Base-by-base conservation (phyloP, 768 basidiomycete species). In the Rhodosporidiobolus odoratus region DNA sequence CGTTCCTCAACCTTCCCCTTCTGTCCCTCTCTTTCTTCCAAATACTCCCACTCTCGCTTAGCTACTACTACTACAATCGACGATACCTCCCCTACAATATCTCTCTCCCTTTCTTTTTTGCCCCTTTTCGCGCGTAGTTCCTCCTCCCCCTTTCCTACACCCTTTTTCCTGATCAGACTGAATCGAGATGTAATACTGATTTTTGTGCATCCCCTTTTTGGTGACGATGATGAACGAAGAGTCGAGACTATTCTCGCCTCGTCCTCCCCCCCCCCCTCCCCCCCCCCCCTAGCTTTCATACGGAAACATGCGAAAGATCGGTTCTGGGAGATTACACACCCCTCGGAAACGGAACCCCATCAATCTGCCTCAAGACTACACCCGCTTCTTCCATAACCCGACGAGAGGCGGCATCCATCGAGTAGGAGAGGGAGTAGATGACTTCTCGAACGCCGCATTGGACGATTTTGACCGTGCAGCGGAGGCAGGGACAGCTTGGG, bases 381-480 rank as follows among this genome's bases (percentile, higher is more conserved):
- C 78, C 78, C 0, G 78, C 79, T 59, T 78, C 76, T 30, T 73
- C 65, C 54, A 80, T 75, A 15, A 80, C 77, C 30, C 70, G 58
- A 3, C 77, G 71, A 8, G 70, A 68, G 6, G 73, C 75, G 4
- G 65, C 67, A 64, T 80, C 79, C 96, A 98, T 91, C 83, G 92
- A 92, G 80, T 99, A 99, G 61, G 87, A 87, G 64, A 97, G 81
- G 78, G 93, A 95, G 79, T 98, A 99, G 8, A 98, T 90, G 6
- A 99, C 95, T 66, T 87, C 88, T 69, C 85, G 87, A 27, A 98
- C 89, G 0, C 94, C 95, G 30, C 88, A 89, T 78, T 99, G 95
- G 35, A 97, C 93, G 74, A 98, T 97, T 79, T 98, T 98, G 80
- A 97, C 87, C 0, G 94, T 92, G 78, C 96, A 99, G 73, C 85